Base-by-base conservation (phyloP, 768 basidiomycete species). In the Hortiboletus flavorubellus region DNA sequence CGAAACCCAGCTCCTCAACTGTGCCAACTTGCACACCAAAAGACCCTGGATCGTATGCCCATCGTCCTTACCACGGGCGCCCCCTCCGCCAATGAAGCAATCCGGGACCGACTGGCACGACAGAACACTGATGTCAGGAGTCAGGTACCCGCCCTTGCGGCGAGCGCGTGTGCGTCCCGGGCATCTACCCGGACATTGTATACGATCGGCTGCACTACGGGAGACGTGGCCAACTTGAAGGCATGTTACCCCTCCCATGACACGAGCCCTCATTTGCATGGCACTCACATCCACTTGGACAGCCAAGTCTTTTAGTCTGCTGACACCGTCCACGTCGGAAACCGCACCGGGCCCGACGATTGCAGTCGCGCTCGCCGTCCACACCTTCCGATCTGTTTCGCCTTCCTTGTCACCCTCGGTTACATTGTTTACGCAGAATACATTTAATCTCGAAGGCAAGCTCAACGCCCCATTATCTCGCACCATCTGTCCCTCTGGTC, bases 261-360 rank as follows among this genome's bases (percentile, higher is more conserved):
- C 29, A 14, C 5, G 16, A 38, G 14, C 21, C 3, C n/a, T 21
- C 40, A 9, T 21, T 30, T 38, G n/a, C 33, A 14, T 14, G 4
- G 15, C 16, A 34, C 29, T 54, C 26, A 42, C 15, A n/a, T 29
- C 14, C 11, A n/a, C 34, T 2, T 21, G 43, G 9, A 31, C 39
- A 64, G 63, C 46, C 59, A 40, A 59, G 62, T 26, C 5, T 34
- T 84, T 77, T 69, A 72, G 23, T 75, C 81, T 56, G 81, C 89
- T 31, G 88, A 90, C 65, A 78, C 91, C 59, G 75, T 93, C 60
- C 81, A 86, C 21, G 83, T 85, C 5, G 88, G 82, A 4, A 91
- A 91, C 71, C 73, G 69, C 46, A 61, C 78, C 11, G 87, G 89
- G 68, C 80, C 89, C 87, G 34, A 91, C 89, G 18, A 65, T 85